phyloP scores from a whole-genome alignment of 2,329 filamentous ascomycete genomes.

The Xylariales sp. region DNA sequence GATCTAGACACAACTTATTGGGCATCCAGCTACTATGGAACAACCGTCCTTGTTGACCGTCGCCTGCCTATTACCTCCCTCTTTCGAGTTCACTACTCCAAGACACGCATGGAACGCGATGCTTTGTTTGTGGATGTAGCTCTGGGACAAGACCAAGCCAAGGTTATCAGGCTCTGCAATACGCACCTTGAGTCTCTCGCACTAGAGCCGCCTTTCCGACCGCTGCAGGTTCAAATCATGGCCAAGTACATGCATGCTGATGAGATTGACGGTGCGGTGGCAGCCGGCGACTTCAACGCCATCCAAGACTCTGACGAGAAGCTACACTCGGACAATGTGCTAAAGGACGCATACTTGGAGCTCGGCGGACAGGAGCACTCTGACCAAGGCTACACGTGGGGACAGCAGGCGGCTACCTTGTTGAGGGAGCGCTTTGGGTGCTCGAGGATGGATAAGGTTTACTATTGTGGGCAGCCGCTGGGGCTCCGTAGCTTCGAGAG shows the following conservation, averaged over 20 bases:
- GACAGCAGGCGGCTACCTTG: slow-evolving; percentile 40
- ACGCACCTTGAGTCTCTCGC: slow-evolving; percentile 25
- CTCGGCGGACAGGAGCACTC: slow-evolving; percentile 42
- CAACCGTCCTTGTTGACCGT: slow-evolving; percentile 43
- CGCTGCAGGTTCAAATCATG: slow-evolving; percentile 16
- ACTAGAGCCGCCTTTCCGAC: slow-evolving; percentile 16
- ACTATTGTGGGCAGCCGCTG: slow-evolving; percentile 32
- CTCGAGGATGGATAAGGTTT: slow-evolving; percentile 48
- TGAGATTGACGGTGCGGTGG: slow-evolving; percentile 32
- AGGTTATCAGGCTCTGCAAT: slow-evolving; percentile 19
- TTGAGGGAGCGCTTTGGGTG: slow-evolving; percentile 38
- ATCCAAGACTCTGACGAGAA: slow-evolving; percentile 46
- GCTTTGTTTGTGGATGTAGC: slow-evolving; percentile 46
- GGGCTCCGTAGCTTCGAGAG: slow-evolving; percentile 29
- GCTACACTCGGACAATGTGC: slow-evolving; percentile 38
- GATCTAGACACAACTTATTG: slow-evolving; percentile 37
- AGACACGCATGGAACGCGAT: slow-evolving; percentile 43
- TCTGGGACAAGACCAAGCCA: not conserved
- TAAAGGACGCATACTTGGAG: slow-evolving; percentile 47
- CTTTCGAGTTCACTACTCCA: slow-evolving; percentile 44
- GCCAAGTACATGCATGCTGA: slow-evolving; percentile 17
- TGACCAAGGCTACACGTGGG: slow-evolving; percentile 50
- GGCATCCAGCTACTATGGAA: slow-evolving; percentile 42
- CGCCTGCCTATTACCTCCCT: slow-evolving; percentile 32
- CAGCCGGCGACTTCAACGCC: slow-evolving; percentile 53